A percentile compares a stretch with the other conserved stretches of the same genome.
Conservation (phyloP, 805 yeast genomes). For the baker's yeast (Saccharomyces cerevisiae) region DNA sequence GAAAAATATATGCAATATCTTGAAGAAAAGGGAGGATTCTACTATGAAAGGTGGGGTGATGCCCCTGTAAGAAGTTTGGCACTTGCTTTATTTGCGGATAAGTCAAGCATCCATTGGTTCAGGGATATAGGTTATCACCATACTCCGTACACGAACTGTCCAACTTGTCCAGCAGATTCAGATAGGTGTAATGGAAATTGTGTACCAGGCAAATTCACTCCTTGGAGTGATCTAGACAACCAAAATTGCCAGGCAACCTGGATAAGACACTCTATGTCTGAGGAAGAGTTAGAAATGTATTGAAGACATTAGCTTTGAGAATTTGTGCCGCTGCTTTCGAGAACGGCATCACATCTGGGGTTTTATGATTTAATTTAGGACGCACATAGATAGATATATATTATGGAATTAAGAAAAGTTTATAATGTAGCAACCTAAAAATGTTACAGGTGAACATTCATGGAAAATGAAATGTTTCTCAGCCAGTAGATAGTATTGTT, state of each 20-base stretch:
- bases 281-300: slow-evolving; percentile 23
- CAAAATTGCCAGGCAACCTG: slow-evolving; percentile 74
- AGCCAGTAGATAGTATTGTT: too few relatives aligned
- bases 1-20: slow-evolving; percentile 52
- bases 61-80: slow-evolving; percentile 86
- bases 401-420: background rate
- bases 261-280: slow-evolving; percentile 41
- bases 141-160: slow-evolving; percentile 70
- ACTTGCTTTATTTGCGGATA: slow-evolving; percentile 61
- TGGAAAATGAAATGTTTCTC: too few relatives aligned
- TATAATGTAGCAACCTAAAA: too few relatives aligned
- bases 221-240: slow-evolving; percentile 38
- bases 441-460: too few relatives aligned
- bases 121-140: slow-evolving; percentile 76
- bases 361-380: background rate
- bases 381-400: background rate
- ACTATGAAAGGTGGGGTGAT: slow-evolving; percentile 91
- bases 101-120: slow-evolving; percentile 71
- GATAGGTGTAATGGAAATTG: slow-evolving; percentile 44
- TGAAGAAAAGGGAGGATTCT: slow-evolving; percentile 70
- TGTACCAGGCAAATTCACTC: slow-evolving; percentile 45
- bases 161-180: slow-evolving; percentile 34
- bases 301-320: background rate
- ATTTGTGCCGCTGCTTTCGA: background rate
- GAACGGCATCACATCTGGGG: background rate